Base-by-base conservation (phyloP, 129 eudicot species). In the Heracleum sosnowskyi region DNA sequence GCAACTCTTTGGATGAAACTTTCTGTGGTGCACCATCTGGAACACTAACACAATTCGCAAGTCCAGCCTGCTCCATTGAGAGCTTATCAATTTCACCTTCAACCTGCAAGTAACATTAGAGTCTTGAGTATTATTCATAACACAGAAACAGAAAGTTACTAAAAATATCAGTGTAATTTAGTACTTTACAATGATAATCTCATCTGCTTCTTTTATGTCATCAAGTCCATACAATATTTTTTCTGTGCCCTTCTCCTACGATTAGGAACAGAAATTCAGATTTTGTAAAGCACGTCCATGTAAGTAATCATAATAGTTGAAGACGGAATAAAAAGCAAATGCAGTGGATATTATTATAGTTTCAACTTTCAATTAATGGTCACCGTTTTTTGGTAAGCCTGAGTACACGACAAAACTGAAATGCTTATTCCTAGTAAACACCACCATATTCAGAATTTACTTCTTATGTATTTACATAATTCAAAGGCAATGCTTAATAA, bases 11-110 rank as follows among this genome's bases (percentile, higher is more conserved):
- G 79, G 66, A 24, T 11, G 97, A 91, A 78, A 91, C 91, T 22
- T 83, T 87, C 63, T 86, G 90, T 11, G 98, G 98, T 69, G 98
- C 98, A 68, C 98, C 98, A 78, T 86, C 85, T 22, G 98, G 98
- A 51, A 94, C 98, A 80, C 97, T 91, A 74, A 94, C 92, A 85
- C 93, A 88, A 74, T 90, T 88, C 44, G 37, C 44, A 70, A 86
- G 85, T 71, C 98, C 98, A 88, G 97, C 96, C 77, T 94, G 89
- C 47, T 94, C 93, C 91, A 94, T 77, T 63, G 98, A 87, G 44
- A 94, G 88, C 91, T 94, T 94, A 82, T 94, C 98, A 7, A 88
- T 81, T 83, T 94, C 98, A 75, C 98, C 98, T 86, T 94, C 98
- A 76, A 91, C 98, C 98, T 94, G 76, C 73, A 51, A 79, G 83